Evolutionary conservation across 1,139 yeast genomes (phyloP), one percentile per base, ranked within the genome.

Genomic region (Diutina neorugosa): DNA sequence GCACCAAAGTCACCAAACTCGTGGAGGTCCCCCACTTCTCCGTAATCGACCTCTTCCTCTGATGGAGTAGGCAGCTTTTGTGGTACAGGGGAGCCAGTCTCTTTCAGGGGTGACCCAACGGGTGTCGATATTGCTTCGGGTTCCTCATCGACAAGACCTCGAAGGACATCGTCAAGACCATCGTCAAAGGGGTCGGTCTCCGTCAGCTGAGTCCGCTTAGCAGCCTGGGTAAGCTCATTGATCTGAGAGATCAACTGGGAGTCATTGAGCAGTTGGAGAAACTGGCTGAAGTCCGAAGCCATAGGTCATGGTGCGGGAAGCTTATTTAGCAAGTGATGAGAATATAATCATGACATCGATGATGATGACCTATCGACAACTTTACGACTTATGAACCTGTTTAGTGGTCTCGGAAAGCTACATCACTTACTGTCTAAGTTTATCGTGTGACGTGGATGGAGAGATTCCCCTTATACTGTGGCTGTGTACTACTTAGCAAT

Each of bases 1-100:
- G 80, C 71, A 4, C 69, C 80, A 63, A 80, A 86, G 57, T 82
- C 91, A 5, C 88, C 90, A 70, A 85, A 87, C n/a, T 68, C 71
- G 54, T 77, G 78, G 7, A 60, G 61, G 12, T 70, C 71, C 1
- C 73, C 75, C 21, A 71, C 67, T 12, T 61, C 67, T 3, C 48
- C 48, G 7, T 21, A 27, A 14, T 18, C 21, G 2, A 19, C 23
- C 14, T 34, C 42, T 3, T 19, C 43, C 5, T 23, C 31, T 31
- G 37, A 31, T 5, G 37, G 37, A 31, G 37, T 31, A 14, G 37
- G 37, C 37, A 31, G 37, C n/a, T 31, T 31, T 4, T 11, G 37
- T 6, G 37, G 37, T 14, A 31, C 37, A n/a, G 37, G n/a, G 12
- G 44, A 9, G 18, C n/a, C 44, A 20, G 11, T 16, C 12, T 7